A percentile compares a stretch with the other conserved stretches of the same genome.
These are phyloP conservation scores for Vitis rotundifolia DNA, from an alignment of 164 flowering plant species.

Conservation along the genomic window DNA sequence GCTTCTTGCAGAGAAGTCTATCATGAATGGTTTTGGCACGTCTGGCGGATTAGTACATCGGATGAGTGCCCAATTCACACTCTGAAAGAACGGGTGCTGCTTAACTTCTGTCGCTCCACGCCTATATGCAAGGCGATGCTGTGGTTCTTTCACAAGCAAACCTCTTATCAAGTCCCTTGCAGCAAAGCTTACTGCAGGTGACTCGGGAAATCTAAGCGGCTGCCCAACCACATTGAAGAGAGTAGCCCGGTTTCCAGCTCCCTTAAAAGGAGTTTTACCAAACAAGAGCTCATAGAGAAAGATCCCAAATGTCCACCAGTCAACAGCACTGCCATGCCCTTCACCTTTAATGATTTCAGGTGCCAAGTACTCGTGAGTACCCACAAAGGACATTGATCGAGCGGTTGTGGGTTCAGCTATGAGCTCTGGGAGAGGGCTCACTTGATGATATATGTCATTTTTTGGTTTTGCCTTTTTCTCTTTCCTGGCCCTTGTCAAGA, in stretches of 20 bases:
- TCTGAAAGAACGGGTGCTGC: conserved; percentile 91
- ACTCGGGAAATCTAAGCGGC: conserved; percentile 79
- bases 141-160: conserved; percentile 87
- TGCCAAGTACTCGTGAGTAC: conserved; percentile 91
- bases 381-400: conserved; percentile 93
- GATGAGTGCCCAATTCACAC: conserved; percentile 87
- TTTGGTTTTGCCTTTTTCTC: conserved; percentile 51
- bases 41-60: conserved; percentile 87
- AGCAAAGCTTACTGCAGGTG: conserved; percentile 86
- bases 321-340: conserved; percentile 96
- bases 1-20: conserved; percentile 23
- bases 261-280: conserved; percentile 91
- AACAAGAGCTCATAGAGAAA: conserved; percentile 86
- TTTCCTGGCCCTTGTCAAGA: conserved; percentile 57
- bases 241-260: conserved; percentile 77
- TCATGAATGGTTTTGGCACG: conserved; percentile 53
- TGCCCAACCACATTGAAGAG: conserved; percentile 87
- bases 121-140: conserved; percentile 82
- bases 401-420: conserved; percentile 87
- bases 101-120: conserved; percentile 91
- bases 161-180: conserved; percentile 88
- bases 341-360: conserved; percentile 94
- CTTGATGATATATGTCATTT: conserved; percentile 45
- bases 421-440: conserved; percentile 77
- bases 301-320: conserved; percentile 98